Base-by-base conservation (phyloP, 163 green algal species). In the Scenedesmus sp. region DNA sequence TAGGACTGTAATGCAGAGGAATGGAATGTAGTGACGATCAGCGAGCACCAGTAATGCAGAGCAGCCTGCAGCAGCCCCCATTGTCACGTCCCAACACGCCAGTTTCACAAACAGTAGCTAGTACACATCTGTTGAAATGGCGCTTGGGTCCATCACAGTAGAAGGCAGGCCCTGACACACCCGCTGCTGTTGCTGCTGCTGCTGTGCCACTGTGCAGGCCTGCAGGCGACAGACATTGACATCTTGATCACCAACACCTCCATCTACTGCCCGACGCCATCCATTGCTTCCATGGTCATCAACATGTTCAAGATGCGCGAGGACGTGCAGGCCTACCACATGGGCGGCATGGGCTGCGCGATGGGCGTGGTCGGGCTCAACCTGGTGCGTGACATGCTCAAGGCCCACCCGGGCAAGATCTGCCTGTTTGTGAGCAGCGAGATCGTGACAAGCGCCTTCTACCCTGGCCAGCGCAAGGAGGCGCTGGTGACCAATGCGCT, bases 221-320 rank as follows among this genome's bases (percentile, higher is more conserved):
- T 96, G 26, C 76, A 89, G 24, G 44, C 93, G 26, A 91, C 26
- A 6, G 94, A 99, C 88, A 96, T 99, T 33, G 98, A 98, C 94
- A 97, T 99, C 73, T 91, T 99, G 15, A 93, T 99, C 90, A 96
- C 97, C 30, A 99, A 98, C 94, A 97, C 95, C 87, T 96, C 92
- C 82, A 95, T 99, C 87, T 99, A 98, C 93, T 97, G 96, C 93
- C 97, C 97, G 88, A 99, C 97, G 0, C 97, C 97, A n/a, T 99
- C 97, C 65, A 95, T 99, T 43, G 94, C 96, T 0, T 96, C 96
- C 59, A 99, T 99, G 97, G 92, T 99, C n/a, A 94, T 99, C 78
- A 98, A 94, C 82, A 94, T 97, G 88, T 99, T 98, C 94, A 97
- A 97, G 81, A 97, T 99, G 96, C 92, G 96, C 0, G 93, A 94